phyloP scores from a whole-genome alignment of 306 rosid genomes.

The Ziziphus jujuba region DNA sequence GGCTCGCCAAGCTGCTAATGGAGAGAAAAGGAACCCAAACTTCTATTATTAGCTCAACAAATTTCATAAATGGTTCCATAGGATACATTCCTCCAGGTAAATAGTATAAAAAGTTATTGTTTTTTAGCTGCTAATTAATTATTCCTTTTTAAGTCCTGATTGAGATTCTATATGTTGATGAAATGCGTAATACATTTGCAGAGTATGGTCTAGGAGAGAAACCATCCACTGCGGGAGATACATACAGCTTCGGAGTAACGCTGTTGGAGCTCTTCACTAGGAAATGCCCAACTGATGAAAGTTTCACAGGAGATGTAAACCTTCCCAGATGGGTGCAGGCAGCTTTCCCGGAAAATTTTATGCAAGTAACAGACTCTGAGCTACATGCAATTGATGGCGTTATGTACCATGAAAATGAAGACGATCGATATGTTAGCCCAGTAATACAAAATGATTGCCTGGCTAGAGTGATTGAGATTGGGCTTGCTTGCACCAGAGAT shows the following conservation, averaged over 20 bases:
- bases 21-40: constrained; percentile 34
- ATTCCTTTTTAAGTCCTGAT: too few relatives aligned
- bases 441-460: too few relatives aligned
- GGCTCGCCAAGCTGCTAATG: constrained; percentile 58
- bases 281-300: constrained; percentile 57
- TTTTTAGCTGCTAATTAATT: too few relatives aligned
- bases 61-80: constrained; percentile 65
- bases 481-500: too few relatives aligned
- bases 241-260: constrained; percentile 70
- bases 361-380: constrained; percentile 45
- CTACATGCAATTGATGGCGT: constrained; percentile 16
- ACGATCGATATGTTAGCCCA: too few relatives aligned
- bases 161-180: background rate
- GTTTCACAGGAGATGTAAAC: constrained; percentile 46
- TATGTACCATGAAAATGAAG: background rate
- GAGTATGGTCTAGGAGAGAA: constrained; percentile 70
- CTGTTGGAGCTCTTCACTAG: constrained; percentile 59
- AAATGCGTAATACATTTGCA: constrained; percentile 16
- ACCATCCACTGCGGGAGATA: constrained; percentile 66
- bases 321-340: constrained; percentile 57
- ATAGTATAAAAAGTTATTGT: background rate
- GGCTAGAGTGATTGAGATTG: too few relatives aligned
- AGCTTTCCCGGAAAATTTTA: constrained; percentile 32
- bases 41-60: constrained; percentile 50
- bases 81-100: constrained; percentile 96